phyloP scores from a whole-genome alignment of 2,329 filamentous ascomycete genomes.

The Xylariaceae sp. region DNA sequence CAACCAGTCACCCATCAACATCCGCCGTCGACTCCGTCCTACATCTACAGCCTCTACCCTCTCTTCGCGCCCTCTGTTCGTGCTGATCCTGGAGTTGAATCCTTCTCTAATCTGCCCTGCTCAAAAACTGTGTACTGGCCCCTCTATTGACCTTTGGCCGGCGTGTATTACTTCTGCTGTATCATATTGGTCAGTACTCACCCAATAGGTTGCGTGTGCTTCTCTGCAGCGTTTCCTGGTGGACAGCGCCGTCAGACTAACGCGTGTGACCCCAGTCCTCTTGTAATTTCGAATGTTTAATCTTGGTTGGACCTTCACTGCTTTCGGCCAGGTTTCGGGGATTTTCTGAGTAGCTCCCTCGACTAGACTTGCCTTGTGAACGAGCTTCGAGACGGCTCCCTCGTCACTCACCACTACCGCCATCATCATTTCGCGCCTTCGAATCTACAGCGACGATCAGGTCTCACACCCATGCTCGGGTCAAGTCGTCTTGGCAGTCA shows the following conservation, averaged over 20 bases:
- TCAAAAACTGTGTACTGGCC: constrained; percentile 11
- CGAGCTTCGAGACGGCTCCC: background rate
- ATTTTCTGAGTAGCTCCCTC: constrained; percentile 12
- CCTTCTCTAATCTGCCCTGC: constrained; percentile 9
- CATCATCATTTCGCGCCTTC: background rate
- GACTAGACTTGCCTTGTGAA: constrained; percentile 13
- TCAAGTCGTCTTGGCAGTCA: constrained; percentile 13
- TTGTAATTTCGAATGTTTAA: constrained; percentile 30
- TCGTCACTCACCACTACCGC: background rate
- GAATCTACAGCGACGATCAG: background rate
- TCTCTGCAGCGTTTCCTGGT: constrained; percentile 7
- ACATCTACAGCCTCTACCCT: constrained; percentile 15
- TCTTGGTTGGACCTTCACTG: constrained; percentile 18
- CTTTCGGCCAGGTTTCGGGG: background rate
- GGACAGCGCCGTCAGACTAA: constrained; percentile 16
- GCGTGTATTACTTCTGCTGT: constrained; percentile 29
- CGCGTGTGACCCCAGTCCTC: constrained; percentile 18
- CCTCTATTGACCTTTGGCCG: constrained; percentile 25
- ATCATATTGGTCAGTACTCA: constrained; percentile 39
- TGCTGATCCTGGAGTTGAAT: constrained; percentile 7
- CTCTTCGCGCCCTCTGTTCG: constrained; percentile 13
- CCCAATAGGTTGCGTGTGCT: constrained; percentile 24
- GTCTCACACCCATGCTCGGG: constrained; percentile 14
- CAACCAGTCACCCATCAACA: constrained; percentile 18
- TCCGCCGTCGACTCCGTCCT: constrained; percentile 15